Conservation (phyloP, 805 yeast species). For the Ascoidea asiatica region DNA sequence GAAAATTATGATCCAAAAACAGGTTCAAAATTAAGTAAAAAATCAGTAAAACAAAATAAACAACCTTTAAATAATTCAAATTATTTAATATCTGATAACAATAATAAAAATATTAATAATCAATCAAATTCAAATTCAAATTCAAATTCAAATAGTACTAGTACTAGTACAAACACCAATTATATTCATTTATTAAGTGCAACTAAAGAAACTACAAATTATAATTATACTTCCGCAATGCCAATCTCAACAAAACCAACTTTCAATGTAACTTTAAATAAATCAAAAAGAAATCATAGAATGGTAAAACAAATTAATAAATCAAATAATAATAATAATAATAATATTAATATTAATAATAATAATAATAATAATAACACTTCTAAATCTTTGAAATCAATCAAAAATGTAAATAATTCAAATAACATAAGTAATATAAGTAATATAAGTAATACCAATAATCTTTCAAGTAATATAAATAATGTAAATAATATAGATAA, state of each 20-base stretch:
- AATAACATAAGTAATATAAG: no score
- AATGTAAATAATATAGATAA: no score
- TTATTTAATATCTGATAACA: neutral
- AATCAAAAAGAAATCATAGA: neutral
- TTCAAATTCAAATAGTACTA: neutral
- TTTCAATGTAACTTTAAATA: neutral
- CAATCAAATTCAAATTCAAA: neutral
- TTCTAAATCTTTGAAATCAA: no score
- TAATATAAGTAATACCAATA: no score
- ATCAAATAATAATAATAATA: no score
- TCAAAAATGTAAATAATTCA: neutral
- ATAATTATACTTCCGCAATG: neutral
- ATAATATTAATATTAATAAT: no score
- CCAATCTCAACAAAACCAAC: neutral
- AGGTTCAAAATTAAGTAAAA: neutral
- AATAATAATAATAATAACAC: neutral
- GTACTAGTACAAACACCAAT: neutral
- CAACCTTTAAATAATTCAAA: neutral
- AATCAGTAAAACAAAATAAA: neutral
- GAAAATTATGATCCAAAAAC: neutral
- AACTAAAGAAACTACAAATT: neutral
- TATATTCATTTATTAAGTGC: neutral
- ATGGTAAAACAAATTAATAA: neutral
- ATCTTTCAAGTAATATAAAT: no score
- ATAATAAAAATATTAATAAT: no score